Evolutionary conservation across 192 early-diverging fungal genomes (phyloP).

Genomic region (Backusella circina): DNA sequence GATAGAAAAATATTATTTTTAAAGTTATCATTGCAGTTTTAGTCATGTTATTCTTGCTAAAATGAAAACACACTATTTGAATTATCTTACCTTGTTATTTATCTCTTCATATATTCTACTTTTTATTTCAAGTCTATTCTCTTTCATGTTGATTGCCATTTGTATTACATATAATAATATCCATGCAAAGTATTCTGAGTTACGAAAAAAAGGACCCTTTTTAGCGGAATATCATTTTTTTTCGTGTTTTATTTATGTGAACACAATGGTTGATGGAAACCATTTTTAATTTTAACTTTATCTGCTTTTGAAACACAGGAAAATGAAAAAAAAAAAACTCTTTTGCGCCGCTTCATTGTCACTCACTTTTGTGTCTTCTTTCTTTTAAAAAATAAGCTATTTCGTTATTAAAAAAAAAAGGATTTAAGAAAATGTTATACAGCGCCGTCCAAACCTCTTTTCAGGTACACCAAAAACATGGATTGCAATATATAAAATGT

Average conservation of each 20-base stretch:
- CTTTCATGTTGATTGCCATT: no score
- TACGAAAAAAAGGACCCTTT: no score
- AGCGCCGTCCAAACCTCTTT: not conserved
- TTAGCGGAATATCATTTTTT: not conserved
- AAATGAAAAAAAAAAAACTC: not conserved
- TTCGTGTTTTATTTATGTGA: not conserved
- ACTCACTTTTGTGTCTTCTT: not conserved
- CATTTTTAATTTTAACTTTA: not conserved
- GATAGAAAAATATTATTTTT: no score
- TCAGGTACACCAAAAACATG: not conserved
- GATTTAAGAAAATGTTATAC: not conserved
- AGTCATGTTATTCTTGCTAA: no score
- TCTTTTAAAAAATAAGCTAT: not conserved
- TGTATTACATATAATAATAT: no score
- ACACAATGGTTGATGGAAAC: not conserved
- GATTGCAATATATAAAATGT: not conserved
- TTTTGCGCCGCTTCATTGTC: not conserved
- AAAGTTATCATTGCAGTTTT: not conserved
- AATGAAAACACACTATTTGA: no score
- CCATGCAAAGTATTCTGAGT: no score
- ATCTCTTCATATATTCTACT: no score
- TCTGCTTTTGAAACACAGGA: not conserved
- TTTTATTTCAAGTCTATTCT: no score
- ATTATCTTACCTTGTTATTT: no score
- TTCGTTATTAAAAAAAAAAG: not conserved